phyloP scores from a whole-genome alignment of 805 yeast genomes.

The Starmera amethionina region DNA sequence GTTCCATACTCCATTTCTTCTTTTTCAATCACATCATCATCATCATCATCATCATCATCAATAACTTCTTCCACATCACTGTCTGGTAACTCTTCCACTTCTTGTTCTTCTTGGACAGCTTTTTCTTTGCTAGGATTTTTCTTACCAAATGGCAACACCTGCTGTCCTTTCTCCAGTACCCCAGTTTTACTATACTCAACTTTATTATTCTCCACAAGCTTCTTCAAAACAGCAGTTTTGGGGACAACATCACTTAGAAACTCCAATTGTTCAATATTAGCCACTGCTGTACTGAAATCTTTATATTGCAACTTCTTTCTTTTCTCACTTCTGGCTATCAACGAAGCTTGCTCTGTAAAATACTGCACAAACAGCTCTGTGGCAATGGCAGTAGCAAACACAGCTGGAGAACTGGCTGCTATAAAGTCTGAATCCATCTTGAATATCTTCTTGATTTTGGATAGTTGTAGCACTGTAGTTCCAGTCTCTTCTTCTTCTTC shows the following conservation, averaged over 20 bases:
- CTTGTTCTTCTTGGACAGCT: constrained; percentile 2
- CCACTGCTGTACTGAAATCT: constrained; percentile 60
- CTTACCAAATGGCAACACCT: constrained; percentile 22
- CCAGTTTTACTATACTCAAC: constrained; percentile 18
- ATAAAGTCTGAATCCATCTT: constrained; percentile 68
- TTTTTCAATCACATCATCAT: constrained; percentile 13
- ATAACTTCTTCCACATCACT: constrained; percentile 5
- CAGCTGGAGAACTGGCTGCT: constrained; percentile 60
- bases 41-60: constrained; percentile 16
- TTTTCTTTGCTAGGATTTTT: constrained; percentile 1
- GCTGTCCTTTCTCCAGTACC: constrained; percentile 31
- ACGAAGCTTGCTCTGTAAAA: constrained; percentile 60
- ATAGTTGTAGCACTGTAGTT: constrained; percentile 42
- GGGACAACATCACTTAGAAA: constrained; percentile 66
- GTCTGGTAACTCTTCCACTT: constrained; percentile 2
- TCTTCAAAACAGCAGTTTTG: constrained; percentile 40
- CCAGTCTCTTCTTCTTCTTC: constrained; percentile 22
- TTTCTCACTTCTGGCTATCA: constrained; percentile 53
- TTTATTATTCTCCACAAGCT: constrained; percentile 33
- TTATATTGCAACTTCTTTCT: constrained; percentile 62
- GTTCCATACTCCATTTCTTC: constrained; percentile 8
- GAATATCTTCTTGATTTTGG: constrained; percentile 62
- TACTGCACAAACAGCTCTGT: constrained; percentile 66
- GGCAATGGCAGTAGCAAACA: constrained; percentile 68
- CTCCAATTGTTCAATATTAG: constrained; percentile 45